A percentile compares a stretch with the other conserved stretches of the same genome.
Conservation (phyloP, 2,329 filamentous ascomycete species). For the Stylonectria norvegica region DNA sequence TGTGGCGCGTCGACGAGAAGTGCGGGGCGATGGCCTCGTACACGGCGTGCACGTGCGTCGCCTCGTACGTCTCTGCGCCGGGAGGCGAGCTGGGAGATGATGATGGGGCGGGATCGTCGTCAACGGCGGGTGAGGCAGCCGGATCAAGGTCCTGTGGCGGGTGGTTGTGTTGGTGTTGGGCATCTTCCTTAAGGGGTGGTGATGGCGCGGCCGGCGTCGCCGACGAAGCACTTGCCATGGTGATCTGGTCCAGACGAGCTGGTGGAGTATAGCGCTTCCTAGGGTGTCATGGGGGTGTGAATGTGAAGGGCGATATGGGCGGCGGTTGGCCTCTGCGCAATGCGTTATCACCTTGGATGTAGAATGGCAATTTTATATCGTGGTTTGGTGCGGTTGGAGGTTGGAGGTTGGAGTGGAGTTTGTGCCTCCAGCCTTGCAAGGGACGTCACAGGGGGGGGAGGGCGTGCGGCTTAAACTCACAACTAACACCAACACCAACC, state of each 20-base stretch:
- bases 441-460: constrained; percentile 1
- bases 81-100: constrained; percentile 17
- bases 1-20: constrained; percentile 75
- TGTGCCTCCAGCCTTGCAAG: background rate
- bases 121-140: too few relatives aligned
- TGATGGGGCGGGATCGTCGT: too few relatives aligned
- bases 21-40: constrained; percentile 85
- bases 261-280: background rate
- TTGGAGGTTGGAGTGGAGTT: constrained; percentile 6
- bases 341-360: constrained; percentile 8
- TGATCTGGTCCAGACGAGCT: constrained; percentile 1
- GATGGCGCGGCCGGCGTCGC: constrained; percentile 20
- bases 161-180: constrained; percentile 11
- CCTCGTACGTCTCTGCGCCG: constrained; percentile 65
- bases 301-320: constrained; percentile 1
- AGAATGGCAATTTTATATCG: constrained; percentile 7
- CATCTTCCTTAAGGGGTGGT: constrained; percentile 11
- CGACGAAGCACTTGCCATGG: constrained; percentile 26
- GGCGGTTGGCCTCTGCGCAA: constrained; percentile 1
- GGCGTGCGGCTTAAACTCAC: too few relatives aligned
- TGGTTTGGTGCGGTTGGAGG: constrained; percentile 2
- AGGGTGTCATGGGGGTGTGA: background rate
- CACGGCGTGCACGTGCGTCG: constrained; percentile 82
- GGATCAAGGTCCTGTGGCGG: too few relatives aligned
- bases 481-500: too few relatives aligned